Evolutionary conservation across 129 eudicot species (phyloP).

Genomic region (Arctium lappa): DNA sequence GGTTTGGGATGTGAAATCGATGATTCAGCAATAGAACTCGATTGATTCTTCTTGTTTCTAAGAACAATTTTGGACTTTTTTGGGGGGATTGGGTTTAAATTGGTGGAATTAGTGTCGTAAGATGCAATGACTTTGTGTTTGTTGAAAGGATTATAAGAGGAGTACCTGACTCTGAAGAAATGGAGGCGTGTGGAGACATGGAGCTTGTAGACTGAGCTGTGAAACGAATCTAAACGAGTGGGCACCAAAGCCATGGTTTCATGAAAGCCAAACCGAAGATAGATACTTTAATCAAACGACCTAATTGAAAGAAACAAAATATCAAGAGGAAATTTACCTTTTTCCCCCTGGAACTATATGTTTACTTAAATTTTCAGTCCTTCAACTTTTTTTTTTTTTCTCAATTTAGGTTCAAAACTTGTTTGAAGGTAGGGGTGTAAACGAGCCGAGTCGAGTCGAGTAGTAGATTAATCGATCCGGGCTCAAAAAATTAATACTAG

Average conservation of each 20-base stretch:
- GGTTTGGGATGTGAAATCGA: constrained; percentile 24
- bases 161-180: constrained; percentile 46
- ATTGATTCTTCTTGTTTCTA: constrained; percentile 28
- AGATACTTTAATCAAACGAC: background rate
- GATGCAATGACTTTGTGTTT: constrained; percentile 35
- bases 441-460: no score
- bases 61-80: constrained; percentile 36
- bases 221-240: constrained; percentile 59
- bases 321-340: background rate
- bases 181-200: constrained; percentile 14
- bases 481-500: no score
- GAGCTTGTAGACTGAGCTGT: constrained; percentile 59
- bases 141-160: constrained; percentile 38
- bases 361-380: background rate
- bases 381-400: background rate
- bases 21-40: constrained; percentile 15
- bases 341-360: background rate
- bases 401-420: background rate
- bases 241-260: constrained; percentile 52
- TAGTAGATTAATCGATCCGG: no score
- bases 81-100: constrained; percentile 31
- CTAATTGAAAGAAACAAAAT: constrained; percentile 13
- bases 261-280: background rate
- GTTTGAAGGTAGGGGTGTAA: background rate
- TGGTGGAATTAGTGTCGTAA: constrained; percentile 9